These are phyloP conservation scores for Naganishia vaughanmartiniae DNA, from an alignment of 768 basidiomycete species.

Conservation along the genomic window DNA sequence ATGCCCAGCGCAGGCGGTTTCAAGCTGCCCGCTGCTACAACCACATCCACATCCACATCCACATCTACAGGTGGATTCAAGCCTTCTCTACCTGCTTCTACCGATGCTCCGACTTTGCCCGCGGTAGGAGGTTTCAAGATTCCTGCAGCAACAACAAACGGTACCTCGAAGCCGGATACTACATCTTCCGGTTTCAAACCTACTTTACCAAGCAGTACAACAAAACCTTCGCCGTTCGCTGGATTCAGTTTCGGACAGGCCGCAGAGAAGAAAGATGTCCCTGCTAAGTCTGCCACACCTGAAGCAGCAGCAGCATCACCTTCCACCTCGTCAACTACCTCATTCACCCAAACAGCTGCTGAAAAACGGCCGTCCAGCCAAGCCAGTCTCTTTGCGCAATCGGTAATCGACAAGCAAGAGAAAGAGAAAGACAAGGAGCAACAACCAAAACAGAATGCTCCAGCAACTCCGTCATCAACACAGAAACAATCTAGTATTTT, in stretches of 20 bases:
- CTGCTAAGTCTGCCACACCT: neutral
- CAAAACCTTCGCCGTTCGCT: slow-evolving; percentile 18
- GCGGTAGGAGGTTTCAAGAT: slow-evolving; percentile 17
- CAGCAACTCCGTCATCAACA: neutral
- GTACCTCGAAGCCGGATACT: neutral
- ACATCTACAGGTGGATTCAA: slow-evolving; percentile 25
- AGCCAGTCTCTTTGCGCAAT: slow-evolving; percentile 14
- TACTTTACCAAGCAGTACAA: slow-evolving; percentile 6
- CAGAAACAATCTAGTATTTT: slow-evolving; percentile 27
- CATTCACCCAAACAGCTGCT: neutral
- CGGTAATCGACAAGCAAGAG: slow-evolving; percentile 18
- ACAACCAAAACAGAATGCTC: neutral
- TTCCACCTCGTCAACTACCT: neutral
- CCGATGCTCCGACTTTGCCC: neutral
- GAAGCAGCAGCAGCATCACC: neutral
- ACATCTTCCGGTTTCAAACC: slow-evolving; percentile 9
- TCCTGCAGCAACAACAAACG: neutral
- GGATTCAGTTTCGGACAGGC: slow-evolving; percentile 14
- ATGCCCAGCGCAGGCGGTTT: slow-evolving; percentile 17
- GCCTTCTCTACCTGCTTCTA: slow-evolving; percentile 11
- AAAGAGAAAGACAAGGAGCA: slow-evolving; percentile 14
- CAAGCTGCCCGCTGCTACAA: slow-evolving; percentile 18
- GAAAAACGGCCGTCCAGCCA: slow-evolving; percentile 8
- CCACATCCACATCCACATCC: slow-evolving; percentile 4
- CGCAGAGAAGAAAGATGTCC: slow-evolving; percentile 4